phyloP scores from a whole-genome alignment of 192 early-diverging fungal genomes.

The Coemansia umbellata region DNA sequence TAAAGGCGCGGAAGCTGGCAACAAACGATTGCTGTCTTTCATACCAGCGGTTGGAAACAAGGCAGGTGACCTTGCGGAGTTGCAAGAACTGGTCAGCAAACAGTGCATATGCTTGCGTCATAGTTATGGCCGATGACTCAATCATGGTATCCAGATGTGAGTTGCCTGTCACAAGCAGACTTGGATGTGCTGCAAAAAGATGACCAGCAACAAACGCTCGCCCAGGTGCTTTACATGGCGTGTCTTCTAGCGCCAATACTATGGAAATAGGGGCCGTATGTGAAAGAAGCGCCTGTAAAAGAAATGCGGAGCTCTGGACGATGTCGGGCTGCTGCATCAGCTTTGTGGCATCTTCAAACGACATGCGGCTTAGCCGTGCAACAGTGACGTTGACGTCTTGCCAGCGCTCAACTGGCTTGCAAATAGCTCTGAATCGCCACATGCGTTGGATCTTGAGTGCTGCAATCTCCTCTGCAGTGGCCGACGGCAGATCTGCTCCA shows the following conservation, averaged over 20 bases:
- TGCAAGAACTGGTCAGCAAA: slow-evolving; percentile 7
- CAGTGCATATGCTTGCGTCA: slow-evolving; percentile 20
- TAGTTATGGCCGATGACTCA: slow-evolving; percentile 20
- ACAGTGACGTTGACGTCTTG: slow-evolving; percentile 10
- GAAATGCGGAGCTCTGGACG: slow-evolving; percentile 9
- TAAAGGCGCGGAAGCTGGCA: slow-evolving; percentile 30
- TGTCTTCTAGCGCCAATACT: neutral
- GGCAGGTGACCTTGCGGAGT: neutral
- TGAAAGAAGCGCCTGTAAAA: slow-evolving; percentile 10
- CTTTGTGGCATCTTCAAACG: slow-evolving; percentile 28
- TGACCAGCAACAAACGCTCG: slow-evolving; percentile 28
- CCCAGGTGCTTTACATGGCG: slow-evolving; percentile 11
- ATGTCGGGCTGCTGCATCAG: slow-evolving; percentile 21
- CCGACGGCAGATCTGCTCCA: neutral
- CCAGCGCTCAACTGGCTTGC: slow-evolving; percentile 15
- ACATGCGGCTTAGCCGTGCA: slow-evolving; percentile 9
- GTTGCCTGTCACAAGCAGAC: slow-evolving; percentile 19
- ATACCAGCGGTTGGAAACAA: slow-evolving; percentile 7
- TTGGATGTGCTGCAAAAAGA: slow-evolving; percentile 36
- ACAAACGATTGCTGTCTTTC: slow-evolving; percentile 17
- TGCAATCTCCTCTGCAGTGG: slow-evolving; percentile 1
- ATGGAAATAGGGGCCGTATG: neutral
- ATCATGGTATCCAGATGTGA: slow-evolving; percentile 27
- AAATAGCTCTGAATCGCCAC: slow-evolving; percentile 14
- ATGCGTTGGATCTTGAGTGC: slow-evolving; percentile 28